These are phyloP conservation scores for Stachybotrys elegans DNA, from an alignment of 2,329 filamentous ascomycete genomes.

Conservation along the genomic window DNA sequence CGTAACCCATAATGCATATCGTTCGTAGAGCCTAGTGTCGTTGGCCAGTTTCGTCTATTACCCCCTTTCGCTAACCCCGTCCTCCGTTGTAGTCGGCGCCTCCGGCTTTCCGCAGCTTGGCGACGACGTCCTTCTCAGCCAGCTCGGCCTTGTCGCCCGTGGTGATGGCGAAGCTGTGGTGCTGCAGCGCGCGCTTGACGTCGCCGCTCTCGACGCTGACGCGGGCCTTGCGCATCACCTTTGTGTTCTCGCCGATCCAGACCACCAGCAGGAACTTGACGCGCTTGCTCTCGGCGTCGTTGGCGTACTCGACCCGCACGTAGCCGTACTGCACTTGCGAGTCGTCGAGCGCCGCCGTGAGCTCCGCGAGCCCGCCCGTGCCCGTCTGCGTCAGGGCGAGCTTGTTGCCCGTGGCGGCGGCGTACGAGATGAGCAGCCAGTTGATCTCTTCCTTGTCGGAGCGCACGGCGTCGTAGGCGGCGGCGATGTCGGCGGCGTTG, in stretches of 20 bases:
- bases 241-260: conserved; percentile 62
- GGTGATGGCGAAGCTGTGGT: conserved; percentile 62
- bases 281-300: conserved; percentile 63
- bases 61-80: conserved; percentile 43
- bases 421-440: conserved; percentile 64
- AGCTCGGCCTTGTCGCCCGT: conserved; percentile 56
- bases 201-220: conserved; percentile 63
- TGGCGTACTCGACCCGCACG: conserved; percentile 62
- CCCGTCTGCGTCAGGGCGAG: conserved; percentile 54
- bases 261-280: conserved; percentile 65
- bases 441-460: conserved; percentile 61
- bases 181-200: conserved; percentile 58
- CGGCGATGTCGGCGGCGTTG: conserved; percentile 53
- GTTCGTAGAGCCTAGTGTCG: too few species aligned
- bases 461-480: conserved; percentile 63
- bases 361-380: conserved; percentile 54
- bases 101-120: conserved; percentile 58
- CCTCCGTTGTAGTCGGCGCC: conserved; percentile 69
- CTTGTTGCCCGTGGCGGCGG: conserved; percentile 48
- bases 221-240: conserved; percentile 65
- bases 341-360: conserved; percentile 51
- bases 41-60: too few species aligned
- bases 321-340: conserved; percentile 62
- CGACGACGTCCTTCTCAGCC: conserved; percentile 56
- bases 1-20: not conserved